A percentile compares a stretch with the other conserved stretches of the same genome.
These are phyloP conservation scores for Irpex rosettiformis DNA, from an alignment of 1,284 basidiomycete species.

Conservation along the genomic window DNA sequence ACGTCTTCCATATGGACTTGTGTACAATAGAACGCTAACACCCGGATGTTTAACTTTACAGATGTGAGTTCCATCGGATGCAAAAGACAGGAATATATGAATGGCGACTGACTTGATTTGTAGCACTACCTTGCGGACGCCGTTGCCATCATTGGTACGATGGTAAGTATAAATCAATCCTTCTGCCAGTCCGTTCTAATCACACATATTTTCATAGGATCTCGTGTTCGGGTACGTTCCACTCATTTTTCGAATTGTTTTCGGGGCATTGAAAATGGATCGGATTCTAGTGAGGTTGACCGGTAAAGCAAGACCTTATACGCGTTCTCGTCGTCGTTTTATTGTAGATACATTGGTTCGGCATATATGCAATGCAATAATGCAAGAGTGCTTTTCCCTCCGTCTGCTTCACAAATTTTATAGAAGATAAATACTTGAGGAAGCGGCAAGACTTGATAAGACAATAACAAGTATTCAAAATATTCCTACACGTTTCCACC, in stretches of 20 bases:
- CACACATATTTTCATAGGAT: conserved; percentile 37
- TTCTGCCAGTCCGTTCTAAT: conserved; percentile 17
- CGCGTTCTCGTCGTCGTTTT: background rate
- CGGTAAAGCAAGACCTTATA: conserved; percentile 27
- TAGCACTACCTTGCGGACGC: conserved; percentile 90
- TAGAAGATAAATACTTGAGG: too few species aligned
- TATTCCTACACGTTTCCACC: too few species aligned
- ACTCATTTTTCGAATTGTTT: too few species aligned
- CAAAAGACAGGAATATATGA: conserved; percentile 8
- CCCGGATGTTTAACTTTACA: conserved; percentile 26
- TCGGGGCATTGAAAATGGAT: too few species aligned
- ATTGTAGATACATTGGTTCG: background rate
- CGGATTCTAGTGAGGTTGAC: conserved; percentile 45
- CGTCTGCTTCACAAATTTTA: background rate
- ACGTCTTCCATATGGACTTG: background rate
- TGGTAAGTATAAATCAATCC: conserved; percentile 50
- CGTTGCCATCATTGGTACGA: conserved; percentile 92
- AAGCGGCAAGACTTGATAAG: too few species aligned
- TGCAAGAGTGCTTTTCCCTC: too few species aligned
- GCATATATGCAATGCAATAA: background rate
- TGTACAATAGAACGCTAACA: background rate
- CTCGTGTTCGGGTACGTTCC: conserved; percentile 75
- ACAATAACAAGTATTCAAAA: too few species aligned
- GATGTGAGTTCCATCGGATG: conserved; percentile 43
- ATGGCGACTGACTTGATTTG: conserved; percentile 19